Conservation (phyloP, 352 stramenopile species). For the Thalassiosira hispida region DNA sequence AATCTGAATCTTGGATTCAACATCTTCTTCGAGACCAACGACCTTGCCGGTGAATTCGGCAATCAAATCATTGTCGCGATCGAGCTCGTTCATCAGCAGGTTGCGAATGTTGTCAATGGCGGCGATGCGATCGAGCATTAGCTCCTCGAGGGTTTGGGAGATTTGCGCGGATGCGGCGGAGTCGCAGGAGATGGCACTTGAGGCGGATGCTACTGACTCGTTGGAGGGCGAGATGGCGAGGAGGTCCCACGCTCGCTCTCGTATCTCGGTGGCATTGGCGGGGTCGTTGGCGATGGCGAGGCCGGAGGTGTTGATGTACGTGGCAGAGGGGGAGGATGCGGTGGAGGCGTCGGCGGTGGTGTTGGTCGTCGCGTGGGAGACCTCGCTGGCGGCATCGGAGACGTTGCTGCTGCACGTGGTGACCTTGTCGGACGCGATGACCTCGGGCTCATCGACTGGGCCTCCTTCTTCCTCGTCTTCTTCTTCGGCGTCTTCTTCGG, state of each 20-base stretch:
- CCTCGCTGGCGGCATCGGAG: neutral
- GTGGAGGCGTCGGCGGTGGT: neutral
- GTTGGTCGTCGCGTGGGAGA: neutral
- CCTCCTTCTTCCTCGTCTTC: no score
- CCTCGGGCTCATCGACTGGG: neutral
- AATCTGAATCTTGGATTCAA: constrained; percentile 26
- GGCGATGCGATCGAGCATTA: constrained; percentile 39
- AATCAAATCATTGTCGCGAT: constrained; percentile 37
- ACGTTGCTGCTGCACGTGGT: neutral
- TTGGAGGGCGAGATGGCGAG: no score
- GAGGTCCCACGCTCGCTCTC: no score
- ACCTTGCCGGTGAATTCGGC: constrained; percentile 48
- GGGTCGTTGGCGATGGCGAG: neutral
- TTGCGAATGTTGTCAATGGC: constrained; percentile 45
- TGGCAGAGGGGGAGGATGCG: neutral
- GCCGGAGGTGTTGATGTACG: no score
- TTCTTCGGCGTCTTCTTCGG: no score
- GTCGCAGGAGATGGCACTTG: neutral
- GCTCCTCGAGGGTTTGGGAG: neutral
- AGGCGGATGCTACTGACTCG: neutral
- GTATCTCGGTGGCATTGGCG: no score
- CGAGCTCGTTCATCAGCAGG: constrained; percentile 34
- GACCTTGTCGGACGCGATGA: neutral
- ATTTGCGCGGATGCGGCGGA: neutral
- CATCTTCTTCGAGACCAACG: constrained; percentile 15